Evolutionary conservation across 1,139 yeast genomes (phyloP).

Genomic region (Keqinozyma sinolaborantium): DNA sequence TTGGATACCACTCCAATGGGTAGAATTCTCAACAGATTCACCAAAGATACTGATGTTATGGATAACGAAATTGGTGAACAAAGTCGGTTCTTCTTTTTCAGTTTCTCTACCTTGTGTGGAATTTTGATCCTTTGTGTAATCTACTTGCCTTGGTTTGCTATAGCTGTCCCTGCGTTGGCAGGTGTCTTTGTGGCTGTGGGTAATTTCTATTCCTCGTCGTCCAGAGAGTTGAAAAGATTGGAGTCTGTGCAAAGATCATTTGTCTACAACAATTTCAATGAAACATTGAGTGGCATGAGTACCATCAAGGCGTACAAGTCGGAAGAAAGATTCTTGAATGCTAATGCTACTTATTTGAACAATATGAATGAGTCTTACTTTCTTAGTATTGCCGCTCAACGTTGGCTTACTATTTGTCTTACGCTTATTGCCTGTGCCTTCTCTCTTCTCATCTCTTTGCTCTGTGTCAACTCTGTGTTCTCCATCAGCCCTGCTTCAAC

Average conservation of each 20-base stretch:
- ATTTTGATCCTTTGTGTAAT: conserved; percentile 64
- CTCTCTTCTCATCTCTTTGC: conserved; percentile 50
- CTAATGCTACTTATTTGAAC: conserved; percentile 51
- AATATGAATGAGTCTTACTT: conserved; percentile 72
- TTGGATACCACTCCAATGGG: conserved; percentile 65
- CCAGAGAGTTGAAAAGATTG: conserved; percentile 74
- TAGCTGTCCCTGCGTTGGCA: conserved; percentile 42
- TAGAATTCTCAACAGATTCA: conserved; percentile 56
- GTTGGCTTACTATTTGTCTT: conserved; percentile 74
- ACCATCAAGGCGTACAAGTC: conserved; percentile 66
- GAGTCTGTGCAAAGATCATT: conserved; percentile 75
- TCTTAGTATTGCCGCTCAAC: conserved; percentile 63
- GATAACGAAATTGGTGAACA: conserved; percentile 74
- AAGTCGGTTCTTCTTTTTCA: conserved; percentile 41
- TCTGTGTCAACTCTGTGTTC: conserved; percentile 68
- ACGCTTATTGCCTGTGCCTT: conserved; percentile 51
- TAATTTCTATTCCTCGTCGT: conserved; percentile 59
- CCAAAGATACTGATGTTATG: conserved; percentile 81
- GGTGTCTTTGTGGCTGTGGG: conserved; percentile 33
- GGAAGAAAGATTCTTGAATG: conserved; percentile 46
- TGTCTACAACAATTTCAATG: conserved; percentile 75
- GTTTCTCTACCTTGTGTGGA: conserved; percentile 57
- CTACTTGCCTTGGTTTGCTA: conserved; percentile 64
- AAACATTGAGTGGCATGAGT: conserved; percentile 66
- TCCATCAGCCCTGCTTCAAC: conserved; percentile 61